Evolutionary conservation across 148 eudicot species (phyloP).

Genomic region (Fagopyrum homotropicum): DNA sequence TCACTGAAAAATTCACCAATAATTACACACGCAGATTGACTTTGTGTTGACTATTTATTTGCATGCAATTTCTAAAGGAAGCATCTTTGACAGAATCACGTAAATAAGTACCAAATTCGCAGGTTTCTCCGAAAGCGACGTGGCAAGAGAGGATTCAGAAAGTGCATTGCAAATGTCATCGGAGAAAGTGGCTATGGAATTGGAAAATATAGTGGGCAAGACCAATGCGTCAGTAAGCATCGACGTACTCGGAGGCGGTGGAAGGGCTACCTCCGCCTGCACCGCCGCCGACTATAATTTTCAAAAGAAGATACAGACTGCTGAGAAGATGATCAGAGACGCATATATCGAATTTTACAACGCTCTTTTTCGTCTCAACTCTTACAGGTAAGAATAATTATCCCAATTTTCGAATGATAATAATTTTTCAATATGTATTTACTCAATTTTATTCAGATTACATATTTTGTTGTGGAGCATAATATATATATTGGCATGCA

Average conservation of each 20-base stretch:
- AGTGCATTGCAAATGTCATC: background rate
- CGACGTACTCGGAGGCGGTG: background rate
- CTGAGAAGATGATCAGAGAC: slow-evolving; percentile 8
- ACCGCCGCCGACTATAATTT: background rate
- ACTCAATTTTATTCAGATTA: background rate
- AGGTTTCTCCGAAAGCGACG: background rate
- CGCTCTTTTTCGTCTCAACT: background rate
- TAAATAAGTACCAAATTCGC: background rate
- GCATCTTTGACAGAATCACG: too few species aligned
- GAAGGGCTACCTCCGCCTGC: background rate
- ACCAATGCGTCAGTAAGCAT: background rate
- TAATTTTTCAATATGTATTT: background rate
- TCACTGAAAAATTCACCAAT: too few species aligned
- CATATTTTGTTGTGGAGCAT: background rate
- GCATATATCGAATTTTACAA: background rate
- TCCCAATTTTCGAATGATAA: background rate
- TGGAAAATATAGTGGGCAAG: background rate
- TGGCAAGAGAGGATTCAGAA: background rate
- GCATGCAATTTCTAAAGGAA: too few species aligned
- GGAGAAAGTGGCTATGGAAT: background rate
- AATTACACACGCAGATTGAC: too few species aligned
- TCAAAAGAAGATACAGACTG: background rate
- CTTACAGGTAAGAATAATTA: background rate
- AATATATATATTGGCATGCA: background rate
- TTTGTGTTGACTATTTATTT: too few species aligned